Evolutionary conservation across 768 basidiomycete species (phyloP), one percentile per base, ranked within the genome.

Genomic region (Holtermanniella nyarrowii): DNA sequence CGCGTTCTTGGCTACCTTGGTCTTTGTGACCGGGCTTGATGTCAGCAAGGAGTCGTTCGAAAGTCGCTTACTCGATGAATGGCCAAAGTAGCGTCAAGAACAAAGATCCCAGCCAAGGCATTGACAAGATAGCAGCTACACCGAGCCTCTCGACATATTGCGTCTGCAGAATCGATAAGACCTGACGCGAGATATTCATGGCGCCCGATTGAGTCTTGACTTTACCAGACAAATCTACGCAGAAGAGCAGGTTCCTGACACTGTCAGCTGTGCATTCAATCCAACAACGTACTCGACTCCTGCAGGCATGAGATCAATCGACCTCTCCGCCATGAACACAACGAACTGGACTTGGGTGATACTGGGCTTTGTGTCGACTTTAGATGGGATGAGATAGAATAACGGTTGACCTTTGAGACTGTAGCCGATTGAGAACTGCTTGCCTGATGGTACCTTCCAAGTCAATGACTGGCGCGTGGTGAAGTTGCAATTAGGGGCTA

Each of bases 61-160:
- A 44, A n/a, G 42, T 18, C 42, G 25, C 55, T 53, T 31, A 56
- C 47, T 71, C 69, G 52, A 71, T 65, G 46, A 71, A 69, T n/a
- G 69, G 69, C 69, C 69, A 71, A 52, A 71, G 59, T 26, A 71
- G 50, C 41, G 66, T 69, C 45, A 71, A 45, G 42, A 71, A 64
- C 10, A 54, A 41, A 45, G 59, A 63, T 43, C 63, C 59, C 2
- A 71, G 24, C 61, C 66, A 68, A 7, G 65, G 64, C 31, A 69
- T 50, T 23, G 62, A 50, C 25, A 58, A 59, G 25, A 71, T 62
- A 5, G 53, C 47, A 22, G 51, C 55, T 2, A 55, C 37, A n/a
- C 58, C 52, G n/a, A 71, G 55, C 10, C 50, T 66, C 42, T 68
- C 69, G 42, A 67, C 67, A 46, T 71, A 71, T 40, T 67, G 52